A percentile compares a stretch with the other conserved stretches of the same genome.
These are phyloP conservation scores for Xerocomus amazonicus DNA, from an alignment of 1,284 basidiomycete genomes.

Conservation along the genomic window DNA sequence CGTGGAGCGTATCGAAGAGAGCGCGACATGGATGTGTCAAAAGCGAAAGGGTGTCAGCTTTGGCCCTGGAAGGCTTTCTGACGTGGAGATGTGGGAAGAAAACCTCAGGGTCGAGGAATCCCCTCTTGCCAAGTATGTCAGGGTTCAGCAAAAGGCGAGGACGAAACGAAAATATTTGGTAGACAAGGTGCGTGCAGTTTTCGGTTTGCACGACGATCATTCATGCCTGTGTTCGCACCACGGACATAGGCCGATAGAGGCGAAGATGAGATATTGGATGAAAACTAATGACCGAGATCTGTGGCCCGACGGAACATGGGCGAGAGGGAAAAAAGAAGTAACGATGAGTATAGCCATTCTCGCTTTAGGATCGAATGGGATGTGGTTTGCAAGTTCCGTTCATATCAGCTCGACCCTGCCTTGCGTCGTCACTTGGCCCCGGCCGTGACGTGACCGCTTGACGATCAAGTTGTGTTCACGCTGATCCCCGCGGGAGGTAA, in stretches of 20 bases:
- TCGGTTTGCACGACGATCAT: neutral
- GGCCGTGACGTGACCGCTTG: conserved; percentile 6
- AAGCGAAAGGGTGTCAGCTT: conserved; percentile 69
- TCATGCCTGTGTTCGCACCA: conserved; percentile 2
- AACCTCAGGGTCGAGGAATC: conserved; percentile 61
- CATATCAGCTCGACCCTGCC: neutral
- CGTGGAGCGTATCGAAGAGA: conserved; percentile 83
- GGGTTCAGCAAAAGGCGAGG: conserved; percentile 76
- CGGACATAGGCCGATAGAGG: conserved; percentile 58
- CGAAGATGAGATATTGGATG: conserved; percentile 64
- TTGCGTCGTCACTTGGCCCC: neutral
- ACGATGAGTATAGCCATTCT: conserved; percentile 3
- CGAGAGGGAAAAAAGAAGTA: neutral
- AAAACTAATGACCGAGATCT: conserved; percentile 26
- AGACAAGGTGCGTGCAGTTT: conserved; percentile 60
- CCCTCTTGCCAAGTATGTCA: conserved; percentile 78
- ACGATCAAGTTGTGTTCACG: conserved; percentile 2
- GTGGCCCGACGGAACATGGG: neutral
- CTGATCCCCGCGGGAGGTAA: conserved; percentile 7
- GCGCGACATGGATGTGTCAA: conserved; percentile 72
- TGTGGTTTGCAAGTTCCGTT: conserved; percentile 3
- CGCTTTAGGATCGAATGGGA: neutral
- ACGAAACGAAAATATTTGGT: conserved; percentile 72
- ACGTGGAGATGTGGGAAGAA: conserved; percentile 73
- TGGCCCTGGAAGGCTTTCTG: conserved; percentile 63